Evolutionary conservation across 805 yeast species (phyloP).

Genomic region (Candida awuae): DNA sequence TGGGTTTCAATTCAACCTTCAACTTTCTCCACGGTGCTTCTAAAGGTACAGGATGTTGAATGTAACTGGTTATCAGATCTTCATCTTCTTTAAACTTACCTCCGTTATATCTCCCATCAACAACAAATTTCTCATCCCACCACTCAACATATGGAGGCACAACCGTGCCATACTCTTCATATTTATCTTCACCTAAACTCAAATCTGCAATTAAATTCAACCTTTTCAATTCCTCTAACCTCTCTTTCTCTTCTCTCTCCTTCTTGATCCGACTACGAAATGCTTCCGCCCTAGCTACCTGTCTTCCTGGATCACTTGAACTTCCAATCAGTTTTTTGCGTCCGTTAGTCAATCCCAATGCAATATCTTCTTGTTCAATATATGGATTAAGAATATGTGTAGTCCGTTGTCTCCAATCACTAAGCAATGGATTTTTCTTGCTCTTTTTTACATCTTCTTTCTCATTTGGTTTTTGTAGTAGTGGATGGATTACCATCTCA

Average conservation of each 20-base stretch:
- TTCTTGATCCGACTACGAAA: constrained; percentile 35
- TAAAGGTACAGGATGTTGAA: constrained; percentile 76
- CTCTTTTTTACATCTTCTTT: not conserved
- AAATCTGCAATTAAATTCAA: constrained; percentile 46
- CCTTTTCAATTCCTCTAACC: constrained; percentile 23
- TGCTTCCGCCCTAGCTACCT: constrained; percentile 44
- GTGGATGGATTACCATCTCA: constrained; percentile 26
- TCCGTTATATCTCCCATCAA: constrained; percentile 23
- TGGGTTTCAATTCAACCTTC: constrained; percentile 33
- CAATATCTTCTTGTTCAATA: constrained; percentile 23
- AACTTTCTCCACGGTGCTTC: constrained; percentile 50
- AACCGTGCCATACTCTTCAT: constrained; percentile 31
- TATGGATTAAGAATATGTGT: constrained; percentile 30
- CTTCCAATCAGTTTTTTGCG: constrained; percentile 33
- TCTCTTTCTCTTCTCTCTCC: constrained; percentile 27
- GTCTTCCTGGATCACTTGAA: constrained; percentile 60
- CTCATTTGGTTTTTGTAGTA: constrained; percentile 12
- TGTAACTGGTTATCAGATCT: constrained; percentile 54
- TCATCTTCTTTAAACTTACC: constrained; percentile 32
- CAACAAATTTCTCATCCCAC: constrained; percentile 73
- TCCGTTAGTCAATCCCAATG: constrained; percentile 8
- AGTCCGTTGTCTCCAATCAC: constrained; percentile 17
- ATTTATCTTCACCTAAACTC: constrained; percentile 39
- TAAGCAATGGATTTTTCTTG: constrained; percentile 18
- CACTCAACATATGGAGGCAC: constrained; percentile 70